phyloP scores from a whole-genome alignment of 1,284 basidiomycete species.

The Hymenochaete sp. region DNA sequence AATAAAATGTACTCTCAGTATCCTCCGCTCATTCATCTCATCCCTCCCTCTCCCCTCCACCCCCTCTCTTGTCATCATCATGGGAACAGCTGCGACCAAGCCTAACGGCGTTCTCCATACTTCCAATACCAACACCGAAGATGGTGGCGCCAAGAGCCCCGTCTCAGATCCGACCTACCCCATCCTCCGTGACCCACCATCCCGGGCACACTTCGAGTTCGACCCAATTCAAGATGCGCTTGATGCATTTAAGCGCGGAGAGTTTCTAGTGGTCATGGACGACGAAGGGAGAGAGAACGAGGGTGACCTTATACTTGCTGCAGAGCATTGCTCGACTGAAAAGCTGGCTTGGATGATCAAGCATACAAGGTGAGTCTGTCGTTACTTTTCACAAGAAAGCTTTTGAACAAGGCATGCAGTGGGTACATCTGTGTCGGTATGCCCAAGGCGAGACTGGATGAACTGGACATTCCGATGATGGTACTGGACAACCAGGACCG shows the following conservation, averaged over 20 bases:
- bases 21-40: too few relatives aligned
- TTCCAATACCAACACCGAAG: too few relatives aligned
- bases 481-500: constrained; percentile 85
- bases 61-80: too few relatives aligned
- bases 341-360: constrained; percentile 99
- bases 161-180: constrained; percentile 16
- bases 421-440: constrained; percentile 94
- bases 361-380: constrained; percentile 70
- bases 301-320: constrained; percentile 87
- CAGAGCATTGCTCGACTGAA: constrained; percentile 75
- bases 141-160: too few relatives aligned
- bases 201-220: constrained; percentile 28
- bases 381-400: constrained; percentile 4
- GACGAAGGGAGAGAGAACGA: constrained; percentile 92
- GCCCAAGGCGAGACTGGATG: constrained; percentile 65
- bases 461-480: constrained; percentile 92
- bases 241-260: constrained; percentile 69
- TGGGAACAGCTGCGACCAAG: too few relatives aligned
- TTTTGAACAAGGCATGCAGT: constrained; percentile 36
- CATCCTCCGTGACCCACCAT: not conserved
- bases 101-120: too few relatives aligned
- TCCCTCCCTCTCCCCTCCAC: too few relatives aligned
- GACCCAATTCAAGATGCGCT: constrained; percentile 78
- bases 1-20: too few relatives aligned
- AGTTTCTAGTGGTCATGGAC: constrained; percentile 94